Evolutionary conservation across 257 asterid genomes (phyloP).

Genomic region (Parsonsia alboflavescens): DNA sequence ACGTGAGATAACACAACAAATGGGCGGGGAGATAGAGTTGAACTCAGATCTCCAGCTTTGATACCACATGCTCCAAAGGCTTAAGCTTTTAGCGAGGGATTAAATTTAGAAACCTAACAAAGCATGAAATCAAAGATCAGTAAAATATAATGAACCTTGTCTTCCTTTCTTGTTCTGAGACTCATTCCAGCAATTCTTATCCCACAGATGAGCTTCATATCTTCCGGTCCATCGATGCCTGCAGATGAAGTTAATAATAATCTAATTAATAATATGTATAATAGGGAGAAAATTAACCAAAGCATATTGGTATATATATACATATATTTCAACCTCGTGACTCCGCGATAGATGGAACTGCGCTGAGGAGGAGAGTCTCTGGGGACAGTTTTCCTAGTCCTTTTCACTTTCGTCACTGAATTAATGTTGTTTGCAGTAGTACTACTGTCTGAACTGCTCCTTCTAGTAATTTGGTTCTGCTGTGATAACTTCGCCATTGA

Average conservation of each 20-base stretch:
- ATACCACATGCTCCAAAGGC: no score
- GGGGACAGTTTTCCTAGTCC: conserved; percentile 78
- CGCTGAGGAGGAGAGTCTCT: conserved; percentile 85
- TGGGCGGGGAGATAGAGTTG: no score
- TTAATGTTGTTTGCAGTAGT: conserved; percentile 10
- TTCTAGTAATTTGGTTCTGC: conserved; percentile 19
- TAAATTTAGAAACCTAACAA: no score
- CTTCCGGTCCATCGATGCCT: conserved; percentile 94
- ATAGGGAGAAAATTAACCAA: no score
- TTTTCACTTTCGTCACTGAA: conserved; percentile 43
- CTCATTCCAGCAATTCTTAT: conserved; percentile 89
- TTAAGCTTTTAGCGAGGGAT: no score
- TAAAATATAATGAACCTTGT: conserved; percentile 48
- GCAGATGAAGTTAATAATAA: neutral
- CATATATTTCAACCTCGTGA: conserved; percentile 48
- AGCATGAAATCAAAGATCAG: no score
- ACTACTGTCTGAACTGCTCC: conserved; percentile 16
- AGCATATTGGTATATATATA: neutral
- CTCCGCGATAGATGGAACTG: conserved; percentile 76
- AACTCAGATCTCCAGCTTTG: no score
- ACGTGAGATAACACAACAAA: no score
- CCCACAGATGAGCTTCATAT: conserved; percentile 94
- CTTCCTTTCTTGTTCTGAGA: conserved; percentile 92
- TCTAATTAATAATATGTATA: no score
- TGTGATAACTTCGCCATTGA: conserved; percentile 56